Conservation (phyloP, 768 basidiomycete genomes). For the Podaxis sp. region DNA sequence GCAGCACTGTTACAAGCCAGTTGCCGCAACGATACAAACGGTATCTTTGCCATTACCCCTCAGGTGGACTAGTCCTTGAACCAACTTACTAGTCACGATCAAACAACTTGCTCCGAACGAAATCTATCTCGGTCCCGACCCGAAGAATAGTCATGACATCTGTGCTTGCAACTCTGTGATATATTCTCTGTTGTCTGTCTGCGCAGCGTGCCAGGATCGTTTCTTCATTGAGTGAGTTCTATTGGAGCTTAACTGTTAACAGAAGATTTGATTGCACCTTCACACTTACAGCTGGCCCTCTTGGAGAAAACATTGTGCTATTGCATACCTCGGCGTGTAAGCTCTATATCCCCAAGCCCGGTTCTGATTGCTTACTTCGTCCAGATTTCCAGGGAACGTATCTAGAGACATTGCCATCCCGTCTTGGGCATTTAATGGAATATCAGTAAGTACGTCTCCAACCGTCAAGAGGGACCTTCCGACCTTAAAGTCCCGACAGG, state of each 20-base stretch:
- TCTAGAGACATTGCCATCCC: slow-evolving; percentile 1
- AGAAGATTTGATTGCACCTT: background rate
- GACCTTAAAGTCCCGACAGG: background rate
- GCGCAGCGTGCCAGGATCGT: slow-evolving; percentile 24
- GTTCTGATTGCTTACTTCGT: background rate
- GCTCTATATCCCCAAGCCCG: background rate
- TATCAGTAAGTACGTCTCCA: background rate
- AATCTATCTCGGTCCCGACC: slow-evolving; percentile 11
- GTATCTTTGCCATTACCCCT: background rate
- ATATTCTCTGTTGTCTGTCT: slow-evolving; percentile 28
- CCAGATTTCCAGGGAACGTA: background rate
- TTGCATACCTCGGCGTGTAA: slow-evolving; percentile 2
- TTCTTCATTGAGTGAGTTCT: slow-evolving; percentile 10
- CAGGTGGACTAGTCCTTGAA: background rate
- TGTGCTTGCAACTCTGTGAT: slow-evolving; percentile 29
- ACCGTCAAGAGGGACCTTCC: background rate
- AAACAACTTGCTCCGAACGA: slow-evolving; percentile 5
- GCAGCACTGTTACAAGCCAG: slow-evolving; percentile 16
- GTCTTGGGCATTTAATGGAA: slow-evolving; percentile 5
- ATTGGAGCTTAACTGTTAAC: background rate
- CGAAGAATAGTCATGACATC: slow-evolving; percentile 10
- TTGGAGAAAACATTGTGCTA: slow-evolving; percentile 14
- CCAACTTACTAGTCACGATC: slow-evolving; percentile 1
- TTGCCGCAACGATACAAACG: slow-evolving; percentile 7
- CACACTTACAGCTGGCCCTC: slow-evolving; percentile 13